Evolutionary conservation across 345 rosid genomes (phyloP).

Genomic region (Sapria himalayana): DNA sequence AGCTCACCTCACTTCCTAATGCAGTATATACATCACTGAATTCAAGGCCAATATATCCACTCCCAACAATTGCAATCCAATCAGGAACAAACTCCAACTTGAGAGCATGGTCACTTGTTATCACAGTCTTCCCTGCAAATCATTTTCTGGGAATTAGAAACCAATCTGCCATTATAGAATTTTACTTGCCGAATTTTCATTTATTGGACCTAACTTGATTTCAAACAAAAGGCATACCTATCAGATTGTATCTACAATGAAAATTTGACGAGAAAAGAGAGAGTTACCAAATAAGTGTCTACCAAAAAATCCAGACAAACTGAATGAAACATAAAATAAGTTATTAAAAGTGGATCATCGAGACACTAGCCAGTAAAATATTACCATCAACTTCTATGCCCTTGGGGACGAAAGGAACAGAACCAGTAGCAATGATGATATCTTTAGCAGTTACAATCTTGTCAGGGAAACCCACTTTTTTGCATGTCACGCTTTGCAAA

Average conservation of each 20-base stretch:
- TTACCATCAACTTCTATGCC: slow-evolving; percentile 99
- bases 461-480: slow-evolving; percentile 35
- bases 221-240: too few species aligned
- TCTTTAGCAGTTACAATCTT: slow-evolving; percentile 49
- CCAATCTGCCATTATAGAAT: too few species aligned
- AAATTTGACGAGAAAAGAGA: too few species aligned
- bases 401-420: slow-evolving; percentile 92
- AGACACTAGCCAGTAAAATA: too few species aligned
- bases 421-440: slow-evolving; percentile 90
- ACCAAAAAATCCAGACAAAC: too few species aligned
- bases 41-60: slow-evolving; percentile 98
- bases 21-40: slow-evolving; percentile 99
- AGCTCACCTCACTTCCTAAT: slow-evolving; percentile 87
- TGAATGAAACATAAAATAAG: too few species aligned
- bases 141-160: slow-evolving; percentile 6
- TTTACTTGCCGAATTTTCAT: too few species aligned
- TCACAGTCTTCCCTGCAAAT: slow-evolving; percentile 84
- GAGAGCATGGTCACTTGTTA: slow-evolving; percentile 97
- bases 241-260: too few species aligned
- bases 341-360: too few species aligned
- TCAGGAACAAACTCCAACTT: slow-evolving; percentile 89
- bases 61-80: slow-evolving; percentile 96
- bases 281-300: too few species aligned
- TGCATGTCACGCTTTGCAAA: slow-evolving; percentile 79
- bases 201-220: too few species aligned